These are phyloP conservation scores for Tuctoria greenei DNA, from an alignment of 176 grass and related monocot species.

Conservation along the genomic window DNA sequence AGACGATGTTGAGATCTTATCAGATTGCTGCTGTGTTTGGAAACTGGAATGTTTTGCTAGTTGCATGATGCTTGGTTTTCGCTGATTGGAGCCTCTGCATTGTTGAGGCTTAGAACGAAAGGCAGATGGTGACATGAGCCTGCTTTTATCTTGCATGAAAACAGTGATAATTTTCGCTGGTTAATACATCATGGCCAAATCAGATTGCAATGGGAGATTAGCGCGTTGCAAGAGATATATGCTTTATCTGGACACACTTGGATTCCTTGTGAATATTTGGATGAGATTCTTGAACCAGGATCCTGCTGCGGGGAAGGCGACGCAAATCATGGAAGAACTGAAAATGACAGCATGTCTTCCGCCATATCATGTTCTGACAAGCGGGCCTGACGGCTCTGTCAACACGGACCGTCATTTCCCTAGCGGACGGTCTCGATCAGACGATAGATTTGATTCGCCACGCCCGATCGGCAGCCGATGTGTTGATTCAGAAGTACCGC, in stretches of 20 bases:
- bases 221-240: not conserved
- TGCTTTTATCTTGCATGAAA: not conserved
- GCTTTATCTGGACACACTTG: not conserved
- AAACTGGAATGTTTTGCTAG: not conserved
- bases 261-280: not conserved
- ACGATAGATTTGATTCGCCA: not conserved
- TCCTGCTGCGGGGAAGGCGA: not conserved
- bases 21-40: not conserved
- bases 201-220: not conserved
- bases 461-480: not conserved
- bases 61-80: not conserved
- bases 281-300: not conserved
- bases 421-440: not conserved
- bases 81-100: not conserved
- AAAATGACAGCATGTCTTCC: too few relatives aligned
- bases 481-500: not conserved
- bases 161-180: not conserved
- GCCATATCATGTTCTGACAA: not conserved
- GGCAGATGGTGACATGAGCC: not conserved
- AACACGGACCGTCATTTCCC: not conserved
- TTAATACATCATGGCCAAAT: not conserved
- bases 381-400: not conserved
- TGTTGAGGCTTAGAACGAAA: not conserved
- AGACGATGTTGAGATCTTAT: not conserved
- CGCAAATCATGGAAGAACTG: not conserved